Evolutionary conservation across 768 basidiomycete genomes (phyloP).

Genomic region (Kondoa malvinella): DNA sequence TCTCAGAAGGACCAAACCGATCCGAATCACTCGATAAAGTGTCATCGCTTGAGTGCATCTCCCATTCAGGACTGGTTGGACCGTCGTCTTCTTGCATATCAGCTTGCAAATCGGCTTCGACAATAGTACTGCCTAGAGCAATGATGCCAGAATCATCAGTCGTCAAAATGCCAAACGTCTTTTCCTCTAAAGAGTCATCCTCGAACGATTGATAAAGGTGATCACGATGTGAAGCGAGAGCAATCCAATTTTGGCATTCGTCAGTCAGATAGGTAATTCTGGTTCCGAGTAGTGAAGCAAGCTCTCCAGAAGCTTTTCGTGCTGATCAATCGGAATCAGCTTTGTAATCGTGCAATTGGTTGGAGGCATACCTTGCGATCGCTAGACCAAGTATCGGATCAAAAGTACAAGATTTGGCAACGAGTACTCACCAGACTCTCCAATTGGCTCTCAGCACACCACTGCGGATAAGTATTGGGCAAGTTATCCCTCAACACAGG

Average conservation of each 20-base stretch:
- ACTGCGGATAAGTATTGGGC: neutral
- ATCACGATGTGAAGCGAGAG: neutral
- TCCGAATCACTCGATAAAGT: too few species aligned
- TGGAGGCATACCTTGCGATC: neutral
- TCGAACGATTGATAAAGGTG: too few species aligned
- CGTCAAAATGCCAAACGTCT: too few species aligned
- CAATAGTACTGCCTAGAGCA: too few species aligned
- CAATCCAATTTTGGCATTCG: neutral
- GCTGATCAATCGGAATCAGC: neutral
- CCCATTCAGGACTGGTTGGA: too few species aligned
- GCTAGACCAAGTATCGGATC: neutral
- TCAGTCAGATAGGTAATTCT: neutral
- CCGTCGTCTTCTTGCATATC: too few species aligned
- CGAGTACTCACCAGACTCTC: neutral
- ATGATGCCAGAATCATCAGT: too few species aligned
- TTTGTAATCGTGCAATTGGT: neutral
- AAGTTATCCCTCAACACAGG: neutral
- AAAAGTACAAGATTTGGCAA: neutral
- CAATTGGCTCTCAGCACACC: neutral
- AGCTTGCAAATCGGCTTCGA: too few species aligned
- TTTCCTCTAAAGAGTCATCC: too few species aligned
- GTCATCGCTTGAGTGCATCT: too few species aligned
- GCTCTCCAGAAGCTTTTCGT: neutral
- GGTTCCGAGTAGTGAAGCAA: neutral
- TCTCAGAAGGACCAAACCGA: neutral